Percentiles rank a stretch among this genome's conserved stretches.
Evolutionary conservation across 805 yeast species (phyloP).

Genomic region (Clavispora vitiphila): DNA sequence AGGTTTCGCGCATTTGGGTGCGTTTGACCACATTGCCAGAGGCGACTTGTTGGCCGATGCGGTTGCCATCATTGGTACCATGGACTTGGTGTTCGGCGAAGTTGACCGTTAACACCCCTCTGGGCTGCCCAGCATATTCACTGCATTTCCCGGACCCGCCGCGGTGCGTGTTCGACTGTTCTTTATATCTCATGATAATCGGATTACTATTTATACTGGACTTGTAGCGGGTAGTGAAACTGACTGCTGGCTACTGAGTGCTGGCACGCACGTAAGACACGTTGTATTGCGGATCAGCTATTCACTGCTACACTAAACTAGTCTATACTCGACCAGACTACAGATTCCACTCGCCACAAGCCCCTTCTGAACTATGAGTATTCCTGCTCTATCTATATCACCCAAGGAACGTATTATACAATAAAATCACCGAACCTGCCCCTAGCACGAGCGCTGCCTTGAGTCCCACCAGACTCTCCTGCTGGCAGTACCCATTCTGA

Average conservation of each 20-base stretch:
- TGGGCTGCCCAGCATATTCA: constrained; percentile 1
- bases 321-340: too few relatives aligned
- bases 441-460: constrained; percentile 24
- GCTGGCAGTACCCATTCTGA: constrained; percentile 12
- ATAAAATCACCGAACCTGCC: constrained; percentile 24
- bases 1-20: constrained; percentile 86
- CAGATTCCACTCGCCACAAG: too few relatives aligned
- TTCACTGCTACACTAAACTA: too few relatives aligned
- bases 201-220: neutral
- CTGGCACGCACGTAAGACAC: too few relatives aligned
- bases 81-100: constrained; percentile 93
- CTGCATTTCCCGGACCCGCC: constrained; percentile 1
- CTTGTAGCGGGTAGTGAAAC: too few relatives aligned
- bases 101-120: constrained; percentile 66
- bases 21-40: constrained; percentile 80
- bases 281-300: too few relatives aligned
- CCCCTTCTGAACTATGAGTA: too few relatives aligned
- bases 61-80: constrained; percentile 89
- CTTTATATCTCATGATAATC: constrained; percentile 1
- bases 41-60: constrained; percentile 89
- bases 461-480: constrained; percentile 10
- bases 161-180: constrained; percentile 1
- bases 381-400: too few relatives aligned
- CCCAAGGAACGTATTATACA: constrained; percentile 18
- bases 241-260: too few relatives aligned